phyloP scores from a whole-genome alignment of 331 rosid genomes.

The Malus hybrid region DNA sequence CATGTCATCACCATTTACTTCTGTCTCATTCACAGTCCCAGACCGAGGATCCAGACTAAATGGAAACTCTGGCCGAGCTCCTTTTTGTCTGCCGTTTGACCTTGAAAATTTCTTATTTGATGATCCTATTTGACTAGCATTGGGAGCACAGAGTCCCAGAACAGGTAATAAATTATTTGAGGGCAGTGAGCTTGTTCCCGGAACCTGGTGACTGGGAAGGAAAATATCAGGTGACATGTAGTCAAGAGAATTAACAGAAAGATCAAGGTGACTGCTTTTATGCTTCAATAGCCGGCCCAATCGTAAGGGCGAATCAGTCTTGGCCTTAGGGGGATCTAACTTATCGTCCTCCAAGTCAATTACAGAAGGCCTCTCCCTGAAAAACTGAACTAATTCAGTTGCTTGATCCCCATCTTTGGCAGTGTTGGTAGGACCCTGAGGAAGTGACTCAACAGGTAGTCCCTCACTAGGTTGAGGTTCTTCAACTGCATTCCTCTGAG shows the following conservation, averaged over 20 bases:
- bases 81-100: constrained; percentile 59
- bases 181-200: constrained; percentile 32
- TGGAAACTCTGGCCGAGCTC: constrained; percentile 85
- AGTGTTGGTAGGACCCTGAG: constrained; percentile 28
- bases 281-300: constrained; percentile 43
- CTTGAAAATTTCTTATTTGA: constrained; percentile 53
- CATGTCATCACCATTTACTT: constrained; percentile 42
- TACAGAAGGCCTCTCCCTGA: constrained; percentile 43
- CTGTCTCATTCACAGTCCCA: constrained; percentile 48
- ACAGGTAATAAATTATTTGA: constrained; percentile 68
- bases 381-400: constrained; percentile 35
- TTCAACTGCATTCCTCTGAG: constrained; percentile 46
- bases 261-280: constrained; percentile 47
- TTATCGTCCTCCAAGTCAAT: constrained; percentile 55
- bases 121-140: constrained; percentile 58
- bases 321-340: constrained; percentile 42
- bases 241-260: constrained; percentile 44
- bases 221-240: constrained; percentile 45
- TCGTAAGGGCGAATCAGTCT: constrained; percentile 47
- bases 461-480: constrained; percentile 44
- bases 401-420: constrained; percentile 42
- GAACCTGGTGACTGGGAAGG: constrained; percentile 53
- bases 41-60: constrained; percentile 74
- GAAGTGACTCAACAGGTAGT: constrained; percentile 28
- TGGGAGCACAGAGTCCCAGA: constrained; percentile 93